These are phyloP conservation scores for Phytophthora syringae DNA, from an alignment of 352 stramenopile genomes.

Conservation along the genomic window DNA sequence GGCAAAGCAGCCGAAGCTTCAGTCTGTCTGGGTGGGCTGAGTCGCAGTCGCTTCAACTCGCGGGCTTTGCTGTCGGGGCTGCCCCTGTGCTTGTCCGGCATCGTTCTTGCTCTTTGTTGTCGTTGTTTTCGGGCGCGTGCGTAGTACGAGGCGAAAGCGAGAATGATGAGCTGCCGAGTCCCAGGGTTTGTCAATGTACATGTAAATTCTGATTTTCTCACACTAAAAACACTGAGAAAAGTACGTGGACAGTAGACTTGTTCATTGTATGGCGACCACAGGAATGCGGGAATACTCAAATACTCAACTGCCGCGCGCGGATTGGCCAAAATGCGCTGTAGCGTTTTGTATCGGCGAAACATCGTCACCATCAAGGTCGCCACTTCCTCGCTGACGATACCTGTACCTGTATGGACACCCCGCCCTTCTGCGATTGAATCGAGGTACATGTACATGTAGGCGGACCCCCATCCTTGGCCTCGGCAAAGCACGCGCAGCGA, in stretches of 20 bases:
- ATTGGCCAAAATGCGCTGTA: background rate
- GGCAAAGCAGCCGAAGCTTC: slow-evolving; percentile 9
- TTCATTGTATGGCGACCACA: slow-evolving; percentile 1
- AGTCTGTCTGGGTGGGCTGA: slow-evolving; percentile 19
- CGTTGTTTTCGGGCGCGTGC: too few species aligned
- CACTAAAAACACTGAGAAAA: slow-evolving; percentile 1
- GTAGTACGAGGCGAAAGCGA: slow-evolving; percentile 6
- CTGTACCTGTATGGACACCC: too few species aligned
- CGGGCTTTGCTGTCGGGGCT: slow-evolving; percentile 3
- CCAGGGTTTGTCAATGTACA: too few species aligned
- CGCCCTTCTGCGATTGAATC: too few species aligned
- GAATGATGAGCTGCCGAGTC: slow-evolving; percentile 3
- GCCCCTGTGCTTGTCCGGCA: too few species aligned
- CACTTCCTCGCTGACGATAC: too few species aligned
- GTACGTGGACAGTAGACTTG: slow-evolving; percentile 5
- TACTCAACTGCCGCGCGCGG: background rate
- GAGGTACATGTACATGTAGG: too few species aligned
- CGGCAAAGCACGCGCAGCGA: background rate
- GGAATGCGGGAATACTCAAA: background rate
- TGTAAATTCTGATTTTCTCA: slow-evolving; percentile 4
- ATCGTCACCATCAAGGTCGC: too few species aligned
- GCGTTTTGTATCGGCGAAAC: slow-evolving; percentile 11
- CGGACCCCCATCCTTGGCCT: background rate
- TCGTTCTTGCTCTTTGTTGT: too few species aligned
- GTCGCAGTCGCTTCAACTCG: slow-evolving; percentile 32